Evolutionary conservation across 108 stramenopile genomes (phyloP).

Genomic region (Parietichytrium sp.): DNA sequence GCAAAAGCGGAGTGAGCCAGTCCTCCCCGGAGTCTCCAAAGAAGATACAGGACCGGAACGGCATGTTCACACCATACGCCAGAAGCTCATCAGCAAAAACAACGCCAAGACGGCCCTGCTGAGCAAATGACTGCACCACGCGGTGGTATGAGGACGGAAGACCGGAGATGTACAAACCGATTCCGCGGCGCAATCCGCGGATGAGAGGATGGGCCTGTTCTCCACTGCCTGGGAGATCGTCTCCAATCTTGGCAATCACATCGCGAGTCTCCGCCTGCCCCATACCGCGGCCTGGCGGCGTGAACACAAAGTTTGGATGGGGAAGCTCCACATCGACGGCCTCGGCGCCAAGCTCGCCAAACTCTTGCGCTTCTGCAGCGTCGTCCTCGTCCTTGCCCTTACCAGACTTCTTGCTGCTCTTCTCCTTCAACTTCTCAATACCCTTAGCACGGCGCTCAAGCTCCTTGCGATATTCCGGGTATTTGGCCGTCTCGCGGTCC

Average conservation of each 20-base stretch:
- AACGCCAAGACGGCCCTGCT: slow-evolving; percentile 94
- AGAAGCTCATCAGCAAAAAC: slow-evolving; percentile 96
- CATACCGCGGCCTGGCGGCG: slow-evolving; percentile 81
- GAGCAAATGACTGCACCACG: slow-evolving; percentile 92
- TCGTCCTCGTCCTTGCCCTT: slow-evolving; percentile 81
- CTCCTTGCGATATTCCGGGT: slow-evolving; percentile 86
- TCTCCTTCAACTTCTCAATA: slow-evolving; percentile 77
- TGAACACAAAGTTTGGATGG: slow-evolving; percentile 91
- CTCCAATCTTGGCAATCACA: slow-evolving; percentile 88
- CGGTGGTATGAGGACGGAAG: slow-evolving; percentile 93
- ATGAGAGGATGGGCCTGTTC: slow-evolving; percentile 89
- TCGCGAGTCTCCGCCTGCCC: slow-evolving; percentile 88
- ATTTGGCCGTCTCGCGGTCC: slow-evolving; percentile 79
- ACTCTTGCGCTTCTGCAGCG: slow-evolving; percentile 84
- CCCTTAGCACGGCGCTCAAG: slow-evolving; percentile 48
- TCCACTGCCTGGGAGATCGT: slow-evolving; percentile 71
- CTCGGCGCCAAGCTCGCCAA: slow-evolving; percentile 76
- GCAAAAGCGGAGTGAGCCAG: slow-evolving; percentile 83
- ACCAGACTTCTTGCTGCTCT: slow-evolving; percentile 79
- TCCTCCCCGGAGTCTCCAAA: slow-evolving; percentile 89
- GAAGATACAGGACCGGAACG: slow-evolving; percentile 96
- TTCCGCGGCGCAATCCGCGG: slow-evolving; percentile 92
- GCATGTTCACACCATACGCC: slow-evolving; percentile 99
- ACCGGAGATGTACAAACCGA: slow-evolving; percentile 98
- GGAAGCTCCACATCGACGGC: slow-evolving; percentile 91